Base-by-base conservation (phyloP, 768 basidiomycete species). In the Leucocoprinus birnbaumii region DNA sequence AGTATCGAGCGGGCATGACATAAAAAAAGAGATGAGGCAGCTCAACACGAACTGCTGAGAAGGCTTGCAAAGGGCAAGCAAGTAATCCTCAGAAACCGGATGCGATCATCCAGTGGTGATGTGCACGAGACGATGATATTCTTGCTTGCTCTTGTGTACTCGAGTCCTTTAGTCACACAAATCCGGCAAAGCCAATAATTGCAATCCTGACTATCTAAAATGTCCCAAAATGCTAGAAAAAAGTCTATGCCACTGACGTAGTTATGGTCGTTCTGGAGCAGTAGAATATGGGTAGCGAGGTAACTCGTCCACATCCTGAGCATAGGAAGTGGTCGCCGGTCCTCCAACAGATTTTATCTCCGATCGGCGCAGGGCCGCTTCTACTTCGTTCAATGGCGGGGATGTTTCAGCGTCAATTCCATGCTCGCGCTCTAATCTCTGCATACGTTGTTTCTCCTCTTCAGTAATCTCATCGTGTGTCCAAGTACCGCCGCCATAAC, bases 1-100 rank as follows among this genome's bases (percentile, higher is more conserved):
- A 72, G 68, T 80, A 74, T 61, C 76, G 83, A 69, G 72, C 80
- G 70, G 74, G 77, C 84, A 85, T 86, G 75, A 71, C 73, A 76
- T 74, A 62, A 68, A 70, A 62, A 42, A 42, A 53, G 53, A 11
- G 13, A 49, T 7, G 31, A 45, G 34, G 51, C 19, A 49, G 38
- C 47, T 43, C 48, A 41, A 43, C 24, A 35, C 16, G 41, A 49
- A 31, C 47, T 22, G 26, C 19, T 2, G 41, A 31, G 4, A 51
- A 43, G 7, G 37, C 38, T 19, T 46, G 35, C 53, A 16, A 25
- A 11, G 35, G 5, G 31, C 31, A 31, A 31, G 31, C 31, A 11
- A 31, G 11, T 31, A 45, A 44, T 14, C 51, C 51, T 34, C 41
- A 41, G 37, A 2, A 18, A 48, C 11, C 37, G 24, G 48, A 24